Evolutionary conservation across 2,329 filamentous ascomycete genomes (phyloP), one percentile per base, ranked within the genome.

Genomic region (Fusarium heterosporum): DNA sequence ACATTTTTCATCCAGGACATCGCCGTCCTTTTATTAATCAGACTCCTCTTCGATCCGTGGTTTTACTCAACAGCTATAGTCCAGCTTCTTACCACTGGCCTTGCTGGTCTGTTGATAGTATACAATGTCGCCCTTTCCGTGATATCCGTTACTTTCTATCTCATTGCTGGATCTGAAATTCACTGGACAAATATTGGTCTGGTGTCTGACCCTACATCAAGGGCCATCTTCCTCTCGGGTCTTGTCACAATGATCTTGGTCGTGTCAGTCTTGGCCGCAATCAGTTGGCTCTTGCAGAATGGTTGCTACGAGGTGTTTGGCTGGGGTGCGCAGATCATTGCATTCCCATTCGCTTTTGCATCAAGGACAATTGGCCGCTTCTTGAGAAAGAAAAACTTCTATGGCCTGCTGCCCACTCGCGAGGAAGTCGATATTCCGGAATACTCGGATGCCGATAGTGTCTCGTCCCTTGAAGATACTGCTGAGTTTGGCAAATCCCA

Each of bases 1-100:
- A 77, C 77, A 16, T 79, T 79, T 52, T 78, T 78, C 51, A 65
- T 71, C 7, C 77, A 79, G 48, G 77, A 79, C 40, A 68, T 74
- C 6, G 32, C 71, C 14, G 61, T 78, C 25, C 67, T 79, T 26
- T 52, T 78, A 14, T 36, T 74, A 19, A 70, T 78, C 47, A 71
- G 77, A 10, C 63, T 77, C 8, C 67, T 78, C 29, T 70, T 78
- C 46, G 70, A 74, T 39, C 59, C 61, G 19, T 51, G 55, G 71
- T 38, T 74, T 29, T 69, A 66, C 46, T 3, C 60, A 29, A 26
- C 59, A 14, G 64, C 54, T 4, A 51, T 55, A 17, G 39, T 62
- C 36, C 55, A 64, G 29, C 14, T 49, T 56, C 28, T 68, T 51
- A 51, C 68, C 42, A 36, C 62, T 46, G 53, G 61, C 38, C 12